Evolutionary conservation across 345 rosid species (phyloP).

Genomic region (Draba incana): DNA sequence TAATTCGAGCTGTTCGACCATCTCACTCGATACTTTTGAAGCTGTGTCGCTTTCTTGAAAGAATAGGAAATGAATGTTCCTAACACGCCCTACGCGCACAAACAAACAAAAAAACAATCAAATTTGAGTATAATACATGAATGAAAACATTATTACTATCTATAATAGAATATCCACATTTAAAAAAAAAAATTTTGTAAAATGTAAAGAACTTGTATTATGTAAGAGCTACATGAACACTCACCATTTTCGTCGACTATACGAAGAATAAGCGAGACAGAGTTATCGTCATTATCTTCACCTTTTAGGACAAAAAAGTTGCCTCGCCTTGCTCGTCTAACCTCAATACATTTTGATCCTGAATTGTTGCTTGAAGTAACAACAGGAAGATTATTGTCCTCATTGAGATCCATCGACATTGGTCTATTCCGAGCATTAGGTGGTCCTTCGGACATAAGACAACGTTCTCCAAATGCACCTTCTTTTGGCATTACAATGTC

Average conservation of each 20-base stretch:
- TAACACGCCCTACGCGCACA: constrained; percentile 57
- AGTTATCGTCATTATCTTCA: constrained; percentile 59
- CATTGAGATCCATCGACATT: constrained; percentile 50
- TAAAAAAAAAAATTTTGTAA: too few species aligned
- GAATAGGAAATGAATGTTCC: constrained; percentile 76
- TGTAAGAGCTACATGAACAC: neutral
- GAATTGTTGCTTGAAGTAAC: constrained; percentile 46
- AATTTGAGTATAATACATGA: too few species aligned
- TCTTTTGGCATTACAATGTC: constrained; percentile 63
- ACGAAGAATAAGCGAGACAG: constrained; percentile 66
- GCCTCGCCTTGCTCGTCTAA: constrained; percentile 55
- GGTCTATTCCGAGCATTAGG: constrained; percentile 43
- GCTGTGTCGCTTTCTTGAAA: constrained; percentile 72
- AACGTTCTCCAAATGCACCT: constrained; percentile 62
- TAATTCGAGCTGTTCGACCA: constrained; percentile 85
- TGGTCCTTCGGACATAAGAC: constrained; percentile 77
- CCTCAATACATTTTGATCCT: constrained; percentile 49
- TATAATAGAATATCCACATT: too few species aligned
- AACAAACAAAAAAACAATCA: neutral
- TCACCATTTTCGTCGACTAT: constrained; percentile 64
- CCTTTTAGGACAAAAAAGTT: constrained; percentile 60
- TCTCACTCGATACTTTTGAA: constrained; percentile 73
- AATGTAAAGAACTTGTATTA: too few species aligned
- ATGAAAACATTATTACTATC: too few species aligned
- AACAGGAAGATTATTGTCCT: constrained; percentile 52